phyloP scores from a whole-genome alignment of 208 protist species.

The Leishmania lainsoni region DNA sequence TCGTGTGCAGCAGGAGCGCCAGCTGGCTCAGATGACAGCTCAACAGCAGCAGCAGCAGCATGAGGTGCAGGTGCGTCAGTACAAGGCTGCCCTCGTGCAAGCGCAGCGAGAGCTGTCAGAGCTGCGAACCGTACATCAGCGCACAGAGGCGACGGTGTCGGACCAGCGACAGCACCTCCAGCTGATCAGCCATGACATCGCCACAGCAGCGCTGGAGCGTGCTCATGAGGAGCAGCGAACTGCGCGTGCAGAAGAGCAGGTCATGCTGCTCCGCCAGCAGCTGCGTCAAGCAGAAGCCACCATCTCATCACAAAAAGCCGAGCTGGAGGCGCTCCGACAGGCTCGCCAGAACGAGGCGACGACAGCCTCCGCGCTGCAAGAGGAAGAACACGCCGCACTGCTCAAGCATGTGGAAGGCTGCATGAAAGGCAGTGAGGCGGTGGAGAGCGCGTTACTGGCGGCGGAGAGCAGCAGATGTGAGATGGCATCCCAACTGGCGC shows the following conservation, averaged over 20 bases:
- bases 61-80: conserved; percentile 18
- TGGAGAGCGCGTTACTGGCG: conserved; percentile 41
- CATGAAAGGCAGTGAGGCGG: conserved; percentile 40
- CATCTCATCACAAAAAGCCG: conserved; percentile 16
- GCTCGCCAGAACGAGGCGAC: conserved; percentile 12
- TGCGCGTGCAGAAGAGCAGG: conserved; percentile 7
- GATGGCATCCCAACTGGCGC: conserved; percentile 24
- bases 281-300: conserved; percentile 18
- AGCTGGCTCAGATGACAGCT: conserved; percentile 1
- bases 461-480: conserved; percentile 31
- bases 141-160: conserved; percentile 26
- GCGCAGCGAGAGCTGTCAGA: conserved; percentile 25
- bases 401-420: conserved; percentile 46
- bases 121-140: conserved; percentile 32
- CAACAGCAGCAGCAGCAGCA: conserved; percentile 20
- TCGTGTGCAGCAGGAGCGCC: conserved; percentile 4
- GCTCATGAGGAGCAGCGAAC: conserved; percentile 19
- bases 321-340: conserved; percentile 21
- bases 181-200: conserved; percentile 18
- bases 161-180: conserved; percentile 23
- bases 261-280: conserved; percentile 5
- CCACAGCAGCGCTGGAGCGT: conserved; percentile 20
- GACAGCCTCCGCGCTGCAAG: conserved; percentile 19
- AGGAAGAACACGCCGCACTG: conserved; percentile 20
- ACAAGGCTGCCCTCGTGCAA: conserved; percentile 3